Conservation (phyloP, 1,284 basidiomycete species). For the Fomitiporia mediterranea region DNA sequence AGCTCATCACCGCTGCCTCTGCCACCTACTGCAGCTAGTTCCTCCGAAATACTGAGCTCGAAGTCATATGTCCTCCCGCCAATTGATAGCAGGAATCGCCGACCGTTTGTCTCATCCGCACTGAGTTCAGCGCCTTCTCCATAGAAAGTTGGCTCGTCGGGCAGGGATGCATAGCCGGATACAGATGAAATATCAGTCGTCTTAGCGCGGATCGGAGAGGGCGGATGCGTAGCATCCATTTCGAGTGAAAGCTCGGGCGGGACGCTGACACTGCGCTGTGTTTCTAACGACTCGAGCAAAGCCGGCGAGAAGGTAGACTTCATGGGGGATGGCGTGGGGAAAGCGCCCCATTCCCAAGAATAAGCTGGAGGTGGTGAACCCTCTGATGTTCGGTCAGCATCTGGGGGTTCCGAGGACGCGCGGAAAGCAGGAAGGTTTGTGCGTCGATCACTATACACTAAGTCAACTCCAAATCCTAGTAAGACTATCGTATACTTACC, state of each 20-base stretch:
- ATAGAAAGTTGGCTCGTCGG: constrained; percentile 29
- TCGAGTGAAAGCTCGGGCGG: constrained; percentile 39
- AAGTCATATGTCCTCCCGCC: constrained; percentile 54
- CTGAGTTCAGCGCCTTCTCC: constrained; percentile 50
- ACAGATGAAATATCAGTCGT: constrained; percentile 23
- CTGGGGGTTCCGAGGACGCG: constrained; percentile 57
- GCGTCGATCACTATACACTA: not conserved
- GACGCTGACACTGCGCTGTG: constrained; percentile 49
- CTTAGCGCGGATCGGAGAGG: constrained; percentile 20
- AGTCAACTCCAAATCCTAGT: not conserved
- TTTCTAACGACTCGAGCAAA: constrained; percentile 17
- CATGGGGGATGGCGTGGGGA: constrained; percentile 73
- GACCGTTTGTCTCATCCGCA: constrained; percentile 46
- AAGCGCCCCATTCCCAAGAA: constrained; percentile 83
- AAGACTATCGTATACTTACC: not conserved
- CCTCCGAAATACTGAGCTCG: constrained; percentile 49
- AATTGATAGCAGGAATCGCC: constrained; percentile 50
- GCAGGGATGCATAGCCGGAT: constrained; percentile 1
- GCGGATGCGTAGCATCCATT: not conserved
- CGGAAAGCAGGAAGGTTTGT: constrained; percentile 37
- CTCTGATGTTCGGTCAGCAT: constrained; percentile 24
- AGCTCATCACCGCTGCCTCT: constrained; percentile 38
- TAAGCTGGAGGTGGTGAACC: constrained; percentile 44
- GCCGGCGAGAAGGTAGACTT: constrained; percentile 41
- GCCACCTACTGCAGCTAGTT: constrained; percentile 24